phyloP scores from a whole-genome alignment of 2,329 filamentous ascomycete genomes.

The Aureobasidium sp. region DNA sequence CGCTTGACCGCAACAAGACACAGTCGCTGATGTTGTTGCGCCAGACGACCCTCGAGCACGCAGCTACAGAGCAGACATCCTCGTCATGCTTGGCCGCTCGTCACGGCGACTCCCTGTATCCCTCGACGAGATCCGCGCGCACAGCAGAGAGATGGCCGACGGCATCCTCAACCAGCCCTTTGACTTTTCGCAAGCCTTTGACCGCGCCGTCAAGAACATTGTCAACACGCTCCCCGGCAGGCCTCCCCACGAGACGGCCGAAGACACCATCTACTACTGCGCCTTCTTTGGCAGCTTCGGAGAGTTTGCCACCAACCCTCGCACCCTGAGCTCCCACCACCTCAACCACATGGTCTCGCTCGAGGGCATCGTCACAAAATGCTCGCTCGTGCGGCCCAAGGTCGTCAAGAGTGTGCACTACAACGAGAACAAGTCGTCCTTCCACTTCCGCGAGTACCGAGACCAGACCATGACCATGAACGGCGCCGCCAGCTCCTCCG shows the following conservation, averaged over 20 bases:
- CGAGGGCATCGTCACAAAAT: conserved; percentile 95
- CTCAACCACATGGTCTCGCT: conserved; percentile 96
- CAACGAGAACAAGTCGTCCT: conserved; percentile 77
- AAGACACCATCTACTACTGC: conserved; percentile 82
- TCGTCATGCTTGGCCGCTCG: conserved; percentile 60
- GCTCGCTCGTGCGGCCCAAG: conserved; percentile 90
- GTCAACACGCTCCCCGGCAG: conserved; percentile 70
- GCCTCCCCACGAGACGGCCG: conserved; percentile 63
- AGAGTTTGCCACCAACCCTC: conserved; percentile 86
- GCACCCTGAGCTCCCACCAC: conserved; percentile 79
- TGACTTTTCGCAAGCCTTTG: conserved; percentile 80
- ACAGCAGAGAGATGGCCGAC: conserved; percentile 73
- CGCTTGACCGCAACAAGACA: neutral
- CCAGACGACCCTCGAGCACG: conserved; percentile 49
- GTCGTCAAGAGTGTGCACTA: conserved; percentile 98
- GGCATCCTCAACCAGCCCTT: conserved; percentile 77
- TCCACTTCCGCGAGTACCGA: conserved; percentile 81
- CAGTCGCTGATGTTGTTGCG: conserved; percentile 17
- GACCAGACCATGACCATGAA: conserved; percentile 95
- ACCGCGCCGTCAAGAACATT: conserved; percentile 80
- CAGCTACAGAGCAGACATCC: conserved; percentile 82
- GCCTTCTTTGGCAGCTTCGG: conserved; percentile 97
- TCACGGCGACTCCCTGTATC: conserved; percentile 46
- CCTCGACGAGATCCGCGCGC: conserved; percentile 83
- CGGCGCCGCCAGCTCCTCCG: conserved; percentile 77